Evolutionary conservation across 1,284 basidiomycete species (phyloP), one percentile per base, ranked within the genome.

Genomic region (Cutaneotrichosporon cutaneum): DNA sequence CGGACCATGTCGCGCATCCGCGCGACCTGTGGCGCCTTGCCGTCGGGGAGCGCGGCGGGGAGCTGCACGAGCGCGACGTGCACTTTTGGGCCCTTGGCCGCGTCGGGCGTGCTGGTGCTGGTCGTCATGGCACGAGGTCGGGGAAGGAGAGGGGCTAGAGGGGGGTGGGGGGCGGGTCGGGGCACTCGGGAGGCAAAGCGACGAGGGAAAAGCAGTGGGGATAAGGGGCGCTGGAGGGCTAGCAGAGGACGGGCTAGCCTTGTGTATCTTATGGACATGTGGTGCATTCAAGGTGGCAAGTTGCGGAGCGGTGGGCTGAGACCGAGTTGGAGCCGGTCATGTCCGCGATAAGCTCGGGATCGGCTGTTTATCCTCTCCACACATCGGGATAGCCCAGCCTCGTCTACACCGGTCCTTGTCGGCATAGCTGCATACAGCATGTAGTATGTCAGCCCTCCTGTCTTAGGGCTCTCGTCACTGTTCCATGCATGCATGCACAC

Each of bases 41-140:
- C 59, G 30, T 47, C 60, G 8, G 58, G 47, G n/a, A 39, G 36
- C 3, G 48, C 56, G 3, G 56, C 50, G 2, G 30, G 54, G n/a
- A 65, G 53, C 60, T 65, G 63, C 13, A 62, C 45, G 8, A 65
- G 57, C 14, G 60, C 63, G 51, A 65, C 52, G 47, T 59, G 32
- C 9, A 56, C 27, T 27, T 30, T 32, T 1, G 57, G 50, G 30
- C 57, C 57, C 3, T 47, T 50, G 13, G 56, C 50, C 13, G 56
- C 21, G 56, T 57, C 47, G 32, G 56, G 56, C 3, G 22, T 36
- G 32, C 11, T 22, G 5, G 22, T 36, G 32, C 11, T 22, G 5
- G 27, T 48, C 21, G 35, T 54, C 45, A 27, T 30, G 21, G 33
- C n/a, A 11, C n/a, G 7, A 13, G 51, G 33, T n/a, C 11, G 35